These are phyloP conservation scores for Phytophthora nicotianae DNA, from an alignment of 352 stramenopile species.

Conservation along the genomic window DNA sequence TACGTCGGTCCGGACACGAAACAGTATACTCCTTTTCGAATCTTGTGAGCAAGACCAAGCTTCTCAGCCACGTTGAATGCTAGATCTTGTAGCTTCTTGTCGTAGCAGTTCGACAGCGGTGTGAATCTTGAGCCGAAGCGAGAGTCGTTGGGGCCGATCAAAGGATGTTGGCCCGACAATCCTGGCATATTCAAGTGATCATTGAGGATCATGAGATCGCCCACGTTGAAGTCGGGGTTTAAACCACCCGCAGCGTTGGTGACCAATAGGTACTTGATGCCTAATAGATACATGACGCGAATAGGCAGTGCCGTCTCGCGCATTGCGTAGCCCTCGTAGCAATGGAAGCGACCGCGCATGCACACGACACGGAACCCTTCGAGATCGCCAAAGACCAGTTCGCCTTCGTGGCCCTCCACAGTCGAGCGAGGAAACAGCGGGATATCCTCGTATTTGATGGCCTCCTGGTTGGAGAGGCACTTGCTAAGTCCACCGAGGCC, in stretches of 20 bases:
- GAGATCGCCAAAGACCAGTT: slow-evolving; percentile 96
- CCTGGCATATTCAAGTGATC: slow-evolving; percentile 97
- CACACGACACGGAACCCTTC: slow-evolving; percentile 87
- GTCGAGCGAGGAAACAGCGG: slow-evolving; percentile 93
- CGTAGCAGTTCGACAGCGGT: slow-evolving; percentile 95
- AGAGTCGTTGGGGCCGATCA: slow-evolving; percentile 96
- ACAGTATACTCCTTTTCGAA: slow-evolving; percentile 93
- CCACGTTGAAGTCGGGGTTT: slow-evolving; percentile 94
- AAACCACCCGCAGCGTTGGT: slow-evolving; percentile 97
- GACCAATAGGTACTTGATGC: slow-evolving; percentile 95
- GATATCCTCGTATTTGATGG: slow-evolving; percentile 94
- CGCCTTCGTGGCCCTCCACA: slow-evolving; percentile 93
- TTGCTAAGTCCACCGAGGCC: slow-evolving; percentile 93
- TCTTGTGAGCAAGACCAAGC: slow-evolving; percentile 80
- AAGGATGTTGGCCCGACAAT: slow-evolving; percentile 92
- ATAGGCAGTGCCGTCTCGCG: slow-evolving; percentile 94
- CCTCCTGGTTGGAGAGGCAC: slow-evolving; percentile 86
- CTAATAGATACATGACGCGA: slow-evolving; percentile 94
- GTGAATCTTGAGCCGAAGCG: slow-evolving; percentile 96
- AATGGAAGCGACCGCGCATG: slow-evolving; percentile 97
- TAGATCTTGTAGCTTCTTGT: slow-evolving; percentile 86
- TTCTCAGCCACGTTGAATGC: slow-evolving; percentile 81
- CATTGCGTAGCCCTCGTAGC: slow-evolving; percentile 97
- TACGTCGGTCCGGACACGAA: slow-evolving; percentile 97
- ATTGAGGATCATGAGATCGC: slow-evolving; percentile 96